Base-by-base conservation (phyloP, 2,329 filamentous ascomycete genomes). In the Exophiala viscosa region DNA sequence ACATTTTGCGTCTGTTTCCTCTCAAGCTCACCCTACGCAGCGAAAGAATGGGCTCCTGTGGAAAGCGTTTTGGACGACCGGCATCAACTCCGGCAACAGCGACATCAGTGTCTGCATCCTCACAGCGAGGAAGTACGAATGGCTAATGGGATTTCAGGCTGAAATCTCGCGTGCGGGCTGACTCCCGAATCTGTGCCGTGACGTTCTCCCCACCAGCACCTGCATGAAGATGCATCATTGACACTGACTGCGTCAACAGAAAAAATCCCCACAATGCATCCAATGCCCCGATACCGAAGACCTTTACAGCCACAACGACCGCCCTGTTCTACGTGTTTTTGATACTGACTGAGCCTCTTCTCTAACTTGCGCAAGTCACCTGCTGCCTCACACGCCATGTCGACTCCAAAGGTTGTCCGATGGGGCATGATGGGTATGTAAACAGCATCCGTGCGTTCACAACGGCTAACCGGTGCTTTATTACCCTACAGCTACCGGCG, bases 401-500 rank as follows among this genome's bases (percentile, higher is more conserved):
- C 54, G 13, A 40, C 45, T 14, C 46, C 57, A 5, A 58, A 47
- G 32, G 46, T 45, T n/a, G 50, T 61, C n/a, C 54, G 54, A 14
- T 61, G 59, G 59, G 59, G 59, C 54, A 59, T 61, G 28, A 53
- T 61, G 52, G 58, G 58, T 61, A 43, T 17, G 58, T 45, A 38
- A 13, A 2, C 20, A n/a, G 17, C n/a, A 28, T 3, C 14, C 23
- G 5, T 36, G 8, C 43, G 6, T 17, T 14, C 34, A 41, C 3
- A 8, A 11, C 34, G 6, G 28, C 14, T 10, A 14, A 46, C 20
- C 39, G 17, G 50, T 14, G 18, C 20, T 39, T 14, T 47, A 17
- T 33, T 20, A 11, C 11, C 10, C 38, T 52, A 52, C 58, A 75
- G 73, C 73, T 56, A 75, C 73, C 10, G 73, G 73, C 44, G 62